Evolutionary conservation across 2,329 filamentous ascomycete genomes (phyloP).

Genomic region (Colletotrichum lentis): DNA sequence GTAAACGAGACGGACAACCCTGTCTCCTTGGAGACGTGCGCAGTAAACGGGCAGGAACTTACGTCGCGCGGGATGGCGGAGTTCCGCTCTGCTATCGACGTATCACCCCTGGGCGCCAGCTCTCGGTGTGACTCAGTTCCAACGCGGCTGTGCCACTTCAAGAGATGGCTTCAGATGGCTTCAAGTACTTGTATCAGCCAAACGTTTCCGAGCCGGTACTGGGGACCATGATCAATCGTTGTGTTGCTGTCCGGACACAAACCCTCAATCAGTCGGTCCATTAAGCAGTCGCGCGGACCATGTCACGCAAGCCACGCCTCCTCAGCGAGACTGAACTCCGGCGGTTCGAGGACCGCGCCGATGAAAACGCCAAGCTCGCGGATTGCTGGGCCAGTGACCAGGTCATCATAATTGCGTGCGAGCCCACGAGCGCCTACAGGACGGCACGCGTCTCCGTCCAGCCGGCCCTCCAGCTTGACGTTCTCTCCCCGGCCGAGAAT

Average conservation of each 20-base stretch:
- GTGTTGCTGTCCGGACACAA: too few species aligned
- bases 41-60: not conserved
- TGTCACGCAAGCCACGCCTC: not conserved
- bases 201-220: not conserved
- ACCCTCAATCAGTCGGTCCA: not conserved
- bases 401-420: not conserved
- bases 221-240: not conserved
- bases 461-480: not conserved
- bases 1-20: too few species aligned
- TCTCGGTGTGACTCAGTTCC: not conserved
- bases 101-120: too few species aligned
- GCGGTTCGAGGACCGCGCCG: not conserved
- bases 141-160: not conserved
- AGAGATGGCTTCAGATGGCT: not conserved
- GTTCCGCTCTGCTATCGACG: not conserved
- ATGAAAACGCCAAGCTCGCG: not conserved
- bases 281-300: not conserved
- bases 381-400: conserved; percentile 2
- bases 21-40: not conserved
- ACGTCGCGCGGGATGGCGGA: not conserved
- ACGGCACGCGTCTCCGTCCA: not conserved
- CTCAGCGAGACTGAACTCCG: not conserved
- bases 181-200: not conserved
- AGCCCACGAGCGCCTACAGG: not conserved
- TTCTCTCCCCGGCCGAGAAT: not conserved